A percentile compares a stretch with the other conserved stretches of the same genome.
phyloP scores from a whole-genome alignment of 768 basidiomycete species.

The Gloeopeniophorella convolvens region DNA sequence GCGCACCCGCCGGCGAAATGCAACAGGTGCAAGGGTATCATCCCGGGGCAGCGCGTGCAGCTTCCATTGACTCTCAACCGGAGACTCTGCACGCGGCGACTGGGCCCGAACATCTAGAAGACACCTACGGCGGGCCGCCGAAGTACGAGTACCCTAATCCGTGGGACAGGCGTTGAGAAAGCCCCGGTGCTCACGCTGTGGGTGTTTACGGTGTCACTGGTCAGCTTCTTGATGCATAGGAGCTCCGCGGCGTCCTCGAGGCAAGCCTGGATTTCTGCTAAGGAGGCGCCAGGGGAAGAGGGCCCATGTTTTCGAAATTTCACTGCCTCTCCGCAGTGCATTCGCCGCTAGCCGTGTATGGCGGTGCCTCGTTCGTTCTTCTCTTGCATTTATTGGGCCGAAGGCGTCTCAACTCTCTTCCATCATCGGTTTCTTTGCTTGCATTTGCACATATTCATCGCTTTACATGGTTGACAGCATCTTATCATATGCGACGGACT shows the following conservation, averaged over 20 bases:
- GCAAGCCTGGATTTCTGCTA: too few relatives aligned
- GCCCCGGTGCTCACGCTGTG: not conserved
- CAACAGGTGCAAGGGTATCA: slow-evolving; percentile 2
- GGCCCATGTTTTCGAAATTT: too few relatives aligned
- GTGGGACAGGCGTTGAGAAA: not conserved
- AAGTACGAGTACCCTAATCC: not conserved
- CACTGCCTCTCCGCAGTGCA: too few relatives aligned
- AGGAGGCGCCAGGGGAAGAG: too few relatives aligned
- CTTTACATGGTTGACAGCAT: not conserved
- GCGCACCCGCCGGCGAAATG: slow-evolving; percentile 9
- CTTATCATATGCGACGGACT: not conserved
- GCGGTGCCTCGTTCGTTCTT: not conserved
- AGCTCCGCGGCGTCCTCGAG: too few relatives aligned
- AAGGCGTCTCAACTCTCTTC: too few relatives aligned
- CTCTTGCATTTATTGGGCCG: not conserved
- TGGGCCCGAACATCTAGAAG: not conserved
- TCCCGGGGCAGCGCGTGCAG: not conserved
- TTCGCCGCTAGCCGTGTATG: too few relatives aligned
- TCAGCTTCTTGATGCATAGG: not conserved
- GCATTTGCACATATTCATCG: not conserved
- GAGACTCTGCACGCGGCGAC: not conserved
- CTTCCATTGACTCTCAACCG: not conserved
- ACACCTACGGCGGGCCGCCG: not conserved
- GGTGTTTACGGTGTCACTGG: not conserved
- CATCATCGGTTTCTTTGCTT: not conserved